Base-by-base conservation (phyloP, 148 eudicot genomes). In the Nyssa sinensis region DNA sequence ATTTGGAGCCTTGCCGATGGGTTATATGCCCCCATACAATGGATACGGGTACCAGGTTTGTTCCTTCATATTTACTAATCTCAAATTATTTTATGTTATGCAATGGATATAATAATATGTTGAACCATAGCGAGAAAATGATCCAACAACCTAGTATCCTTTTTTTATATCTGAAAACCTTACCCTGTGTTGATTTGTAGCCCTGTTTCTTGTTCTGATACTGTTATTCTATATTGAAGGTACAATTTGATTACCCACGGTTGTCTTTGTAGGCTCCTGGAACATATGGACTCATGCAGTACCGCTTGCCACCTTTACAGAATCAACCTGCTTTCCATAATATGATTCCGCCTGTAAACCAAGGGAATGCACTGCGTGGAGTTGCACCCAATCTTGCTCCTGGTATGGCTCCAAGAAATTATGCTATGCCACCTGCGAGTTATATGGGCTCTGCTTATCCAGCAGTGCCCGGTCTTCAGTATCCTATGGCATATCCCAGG, bases 11-110 rank as follows among this genome's bases (percentile, higher is more conserved):
- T 78, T 94, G 84, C 95, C 91, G 24, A 69, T 94, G 89, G 95
- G 98, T 67, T 91, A 91, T 74, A 77, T 86, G 58, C 81, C 98
- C 19, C 78, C 93, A 33, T 95, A 92, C 74, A 91, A 85, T 72
- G 97, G 95, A 76, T 96, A 88, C 81, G 94, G 94, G 24, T 96
- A 96, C 85, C 99, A 96, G 99, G 99, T 96, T 72, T 55, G 82
- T 80, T 70, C 10, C 12, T 19, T 0, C 34, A 4, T 61, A n/a
- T 49, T 10, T 47, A 27, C 44, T 60, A 32, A 35, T 1, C 1
- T n/a, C n/a, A 31, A 2, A 3, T 44, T 62, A 23, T 73, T 32
- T 5, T 37, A 39, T 2, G 1, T 71, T 24, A 41, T 72, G 24
- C 29, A 49, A 16, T 30, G 68, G 29, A 62, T 61, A 33, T 33